Evolutionary conservation across 495 filamentous ascomycete genomes (phyloP).

Genomic region (Parachaetomium inaequale): DNA sequence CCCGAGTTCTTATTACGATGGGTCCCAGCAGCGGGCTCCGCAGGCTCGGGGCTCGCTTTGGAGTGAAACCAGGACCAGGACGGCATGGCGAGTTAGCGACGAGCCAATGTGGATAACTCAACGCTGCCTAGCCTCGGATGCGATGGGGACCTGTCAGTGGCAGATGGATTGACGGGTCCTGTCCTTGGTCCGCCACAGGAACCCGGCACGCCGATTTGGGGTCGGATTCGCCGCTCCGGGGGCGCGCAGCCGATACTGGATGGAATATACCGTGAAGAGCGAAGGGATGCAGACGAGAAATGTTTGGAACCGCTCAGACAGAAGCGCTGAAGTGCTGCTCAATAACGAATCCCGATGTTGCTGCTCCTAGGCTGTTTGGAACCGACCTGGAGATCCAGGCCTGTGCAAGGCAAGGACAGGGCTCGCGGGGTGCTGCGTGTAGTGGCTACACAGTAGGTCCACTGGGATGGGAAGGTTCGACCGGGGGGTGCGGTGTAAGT

Average conservation of each 20-base stretch:
- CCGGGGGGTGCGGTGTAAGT: constrained; percentile 17
- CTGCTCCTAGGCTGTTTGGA: background rate
- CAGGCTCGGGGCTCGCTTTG: constrained; percentile 27
- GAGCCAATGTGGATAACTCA: constrained; percentile 28
- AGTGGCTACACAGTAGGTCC: background rate
- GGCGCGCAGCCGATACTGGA: background rate
- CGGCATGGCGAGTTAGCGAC: constrained; percentile 33
- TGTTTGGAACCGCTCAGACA: background rate
- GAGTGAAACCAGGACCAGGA: constrained; percentile 33
- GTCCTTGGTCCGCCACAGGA: background rate
- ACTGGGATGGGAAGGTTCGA: constrained; percentile 15
- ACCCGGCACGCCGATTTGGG: background rate
- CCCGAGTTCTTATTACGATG: constrained; percentile 30
- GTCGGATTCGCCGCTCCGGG: constrained; percentile 4
- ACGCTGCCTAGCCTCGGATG: constrained; percentile 22
- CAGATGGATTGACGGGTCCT: constrained; percentile 4
- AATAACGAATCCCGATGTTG: background rate
- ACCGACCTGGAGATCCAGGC: background rate
- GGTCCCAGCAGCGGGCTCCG: constrained; percentile 25
- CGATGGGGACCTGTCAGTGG: background rate
- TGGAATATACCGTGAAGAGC: background rate
- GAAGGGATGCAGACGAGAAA: background rate
- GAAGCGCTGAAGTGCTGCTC: background rate
- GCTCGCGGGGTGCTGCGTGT: background rate
- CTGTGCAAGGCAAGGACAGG: background rate